phyloP scores from a whole-genome alignment of 176 grass and related monocot species.

The Miscanthus lutarioriparius region DNA sequence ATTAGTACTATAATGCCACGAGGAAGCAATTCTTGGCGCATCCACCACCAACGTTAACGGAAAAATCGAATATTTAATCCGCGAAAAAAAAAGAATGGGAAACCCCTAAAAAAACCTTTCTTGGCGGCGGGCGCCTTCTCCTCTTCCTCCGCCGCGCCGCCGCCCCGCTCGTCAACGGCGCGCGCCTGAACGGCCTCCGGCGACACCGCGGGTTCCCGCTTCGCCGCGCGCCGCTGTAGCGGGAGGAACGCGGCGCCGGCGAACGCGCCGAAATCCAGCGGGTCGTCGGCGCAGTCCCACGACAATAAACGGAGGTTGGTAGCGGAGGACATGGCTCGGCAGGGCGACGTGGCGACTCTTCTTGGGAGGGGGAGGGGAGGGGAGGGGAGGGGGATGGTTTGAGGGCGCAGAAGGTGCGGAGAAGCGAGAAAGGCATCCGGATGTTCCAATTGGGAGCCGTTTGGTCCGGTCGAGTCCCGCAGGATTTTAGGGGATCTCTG shows the following conservation, averaged over 20 bases:
- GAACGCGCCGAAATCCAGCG: slow-evolving; percentile 28
- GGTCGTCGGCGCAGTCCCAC: slow-evolving; percentile 35
- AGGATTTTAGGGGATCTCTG: not conserved
- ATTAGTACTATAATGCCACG: not conserved
- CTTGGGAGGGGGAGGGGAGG: too few relatives aligned
- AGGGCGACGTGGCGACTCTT: not conserved
- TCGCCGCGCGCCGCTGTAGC: slow-evolving; percentile 40
- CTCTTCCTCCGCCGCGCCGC: not conserved
- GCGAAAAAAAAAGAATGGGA: not conserved
- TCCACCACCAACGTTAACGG: not conserved
- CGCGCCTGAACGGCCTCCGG: not conserved
- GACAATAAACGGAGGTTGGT: not conserved
- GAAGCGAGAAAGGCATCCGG: not conserved
- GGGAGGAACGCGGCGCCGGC: slow-evolving; percentile 56
- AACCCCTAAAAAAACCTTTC: slow-evolving; percentile 25
- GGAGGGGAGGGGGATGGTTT: not conserved
- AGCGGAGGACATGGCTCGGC: not conserved
- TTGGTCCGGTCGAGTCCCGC: not conserved
- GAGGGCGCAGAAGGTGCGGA: not conserved
- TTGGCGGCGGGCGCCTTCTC: not conserved
- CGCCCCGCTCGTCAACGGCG: not conserved
- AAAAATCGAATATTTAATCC: not conserved
- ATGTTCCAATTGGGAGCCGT: not conserved
- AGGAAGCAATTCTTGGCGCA: not conserved
- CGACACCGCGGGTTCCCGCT: slow-evolving; percentile 30